Evolutionary conservation across 139 green algal genomes (phyloP).

Genomic region (Chlorokybus atmophyticus): DNA sequence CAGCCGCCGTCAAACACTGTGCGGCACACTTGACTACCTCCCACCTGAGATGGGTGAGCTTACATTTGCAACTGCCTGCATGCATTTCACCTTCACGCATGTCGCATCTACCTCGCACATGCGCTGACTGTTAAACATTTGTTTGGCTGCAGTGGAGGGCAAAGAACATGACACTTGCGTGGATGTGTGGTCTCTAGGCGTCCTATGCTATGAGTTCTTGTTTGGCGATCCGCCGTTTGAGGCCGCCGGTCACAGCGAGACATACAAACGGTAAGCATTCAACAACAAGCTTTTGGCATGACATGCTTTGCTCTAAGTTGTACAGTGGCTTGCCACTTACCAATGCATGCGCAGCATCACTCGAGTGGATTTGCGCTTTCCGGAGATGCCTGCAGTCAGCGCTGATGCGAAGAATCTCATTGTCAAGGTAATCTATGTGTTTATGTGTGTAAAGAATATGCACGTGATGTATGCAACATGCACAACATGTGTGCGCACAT

Average conservation of each 20-base stretch:
- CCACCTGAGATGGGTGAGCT: conserved; percentile 80
- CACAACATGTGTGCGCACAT: too few species aligned
- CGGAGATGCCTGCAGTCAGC: conserved; percentile 35
- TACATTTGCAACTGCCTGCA: too few species aligned
- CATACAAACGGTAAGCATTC: conserved; percentile 34
- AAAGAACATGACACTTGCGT: conserved; percentile 40
- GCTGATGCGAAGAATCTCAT: conserved; percentile 74
- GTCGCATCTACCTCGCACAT: too few species aligned
- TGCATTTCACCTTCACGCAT: too few species aligned
- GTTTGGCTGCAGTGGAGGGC: conserved; percentile 36
- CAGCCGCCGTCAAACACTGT: conserved; percentile 71
- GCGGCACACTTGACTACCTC: conserved; percentile 94
- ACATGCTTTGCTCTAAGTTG: too few species aligned
- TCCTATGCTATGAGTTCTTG: conserved; percentile 95
- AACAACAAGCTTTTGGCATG: too few species aligned
- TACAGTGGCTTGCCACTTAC: too few species aligned
- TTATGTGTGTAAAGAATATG: too few species aligned
- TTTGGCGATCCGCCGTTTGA: conserved; percentile 86
- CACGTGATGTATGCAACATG: too few species aligned
- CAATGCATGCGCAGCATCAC: conserved; percentile 45
- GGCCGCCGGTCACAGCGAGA: conserved; percentile 64
- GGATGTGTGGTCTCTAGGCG: conserved; percentile 89
- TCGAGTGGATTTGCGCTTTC: conserved; percentile 77
- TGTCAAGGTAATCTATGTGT: conserved; percentile 23
- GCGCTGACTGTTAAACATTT: too few species aligned